Percentiles rank a stretch among this genome's conserved stretches.
Evolutionary conservation across 495 filamentous ascomycete species (phyloP).

Genomic region (Trichodelitschia bisporula): DNA sequence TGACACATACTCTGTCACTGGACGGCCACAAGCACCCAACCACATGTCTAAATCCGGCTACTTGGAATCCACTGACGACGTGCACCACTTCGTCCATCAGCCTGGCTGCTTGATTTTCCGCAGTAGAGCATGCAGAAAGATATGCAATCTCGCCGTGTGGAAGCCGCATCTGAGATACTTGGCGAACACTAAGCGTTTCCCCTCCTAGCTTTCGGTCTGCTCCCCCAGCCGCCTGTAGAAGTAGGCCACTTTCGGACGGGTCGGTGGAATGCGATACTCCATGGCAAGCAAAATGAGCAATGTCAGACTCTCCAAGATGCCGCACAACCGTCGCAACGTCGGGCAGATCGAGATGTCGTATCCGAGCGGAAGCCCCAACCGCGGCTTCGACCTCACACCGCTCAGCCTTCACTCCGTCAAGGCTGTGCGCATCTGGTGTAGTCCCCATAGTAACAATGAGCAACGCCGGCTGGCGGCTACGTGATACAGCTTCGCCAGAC

Average conservation of each 20-base stretch:
- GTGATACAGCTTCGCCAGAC: not conserved
- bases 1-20: constrained; percentile 4
- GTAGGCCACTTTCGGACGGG: constrained; percentile 9
- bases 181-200: constrained; percentile 5
- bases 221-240: constrained; percentile 6
- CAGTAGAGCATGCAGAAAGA: constrained; percentile 12
- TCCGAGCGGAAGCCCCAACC: constrained; percentile 1
- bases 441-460: constrained; percentile 1
- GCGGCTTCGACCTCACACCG: constrained; percentile 2
- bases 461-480: not conserved
- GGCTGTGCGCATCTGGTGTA: constrained; percentile 1
- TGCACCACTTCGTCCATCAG: constrained; percentile 15
- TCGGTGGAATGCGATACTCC: constrained; percentile 5
- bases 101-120: constrained; percentile 3
- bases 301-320: constrained; percentile 4
- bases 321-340: constrained; percentile 1
- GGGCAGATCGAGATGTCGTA: constrained; percentile 2
- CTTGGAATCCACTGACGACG: constrained; percentile 14
- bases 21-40: constrained; percentile 10
- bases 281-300: constrained; percentile 11
- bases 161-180: constrained; percentile 4
- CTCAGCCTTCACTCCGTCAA: constrained; percentile 1
- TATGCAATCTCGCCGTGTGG: constrained; percentile 11
- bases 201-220: constrained; percentile 1
- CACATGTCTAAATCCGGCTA: constrained; percentile 15